These are phyloP conservation scores for Boletus subcaerulescens DNA, from an alignment of 768 basidiomycete genomes.

Conservation along the genomic window DNA sequence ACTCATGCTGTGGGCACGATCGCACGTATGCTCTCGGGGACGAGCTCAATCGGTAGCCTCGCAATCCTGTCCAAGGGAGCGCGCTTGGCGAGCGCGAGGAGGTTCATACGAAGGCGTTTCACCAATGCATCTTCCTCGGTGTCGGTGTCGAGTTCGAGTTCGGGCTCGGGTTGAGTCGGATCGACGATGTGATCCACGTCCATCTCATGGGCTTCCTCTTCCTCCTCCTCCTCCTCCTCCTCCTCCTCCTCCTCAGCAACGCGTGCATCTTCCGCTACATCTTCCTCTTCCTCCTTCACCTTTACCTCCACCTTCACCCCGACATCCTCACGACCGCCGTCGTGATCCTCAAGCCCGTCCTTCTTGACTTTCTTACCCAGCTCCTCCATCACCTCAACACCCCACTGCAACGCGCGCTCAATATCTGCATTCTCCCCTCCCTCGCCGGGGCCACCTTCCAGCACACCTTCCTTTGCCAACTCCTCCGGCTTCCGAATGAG, in stretches of 20 bases:
- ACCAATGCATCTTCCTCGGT: slow-evolving; percentile 47
- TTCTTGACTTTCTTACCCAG: slow-evolving; percentile 20
- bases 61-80: slow-evolving; percentile 74
- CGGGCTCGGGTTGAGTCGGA: background rate
- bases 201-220: slow-evolving; percentile 8
- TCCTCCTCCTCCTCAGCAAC: slow-evolving; percentile 2
- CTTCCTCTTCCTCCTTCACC: slow-evolving; percentile 6
- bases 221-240: slow-evolving; percentile 3
- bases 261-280: background rate
- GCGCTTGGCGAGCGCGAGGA: slow-evolving; percentile 74
- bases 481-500: slow-evolving; percentile 42
- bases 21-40: slow-evolving; percentile 61
- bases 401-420: slow-evolving; percentile 49
- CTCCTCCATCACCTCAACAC: slow-evolving; percentile 49
- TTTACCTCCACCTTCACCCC: slow-evolving; percentile 14
- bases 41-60: slow-evolving; percentile 57
- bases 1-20: slow-evolving; percentile 51
- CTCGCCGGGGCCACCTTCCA: slow-evolving; percentile 20
- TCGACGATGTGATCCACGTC: slow-evolving; percentile 16
- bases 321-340: background rate
- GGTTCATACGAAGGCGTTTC: slow-evolving; percentile 64
- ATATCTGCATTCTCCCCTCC: slow-evolving; percentile 30
- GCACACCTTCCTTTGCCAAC: slow-evolving; percentile 29
- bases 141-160: background rate
- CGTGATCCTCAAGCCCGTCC: background rate